A percentile compares a stretch with the other conserved stretches of the same genome.
phyloP scores from a whole-genome alignment of 768 basidiomycete species.

The Lepiota venenata region DNA sequence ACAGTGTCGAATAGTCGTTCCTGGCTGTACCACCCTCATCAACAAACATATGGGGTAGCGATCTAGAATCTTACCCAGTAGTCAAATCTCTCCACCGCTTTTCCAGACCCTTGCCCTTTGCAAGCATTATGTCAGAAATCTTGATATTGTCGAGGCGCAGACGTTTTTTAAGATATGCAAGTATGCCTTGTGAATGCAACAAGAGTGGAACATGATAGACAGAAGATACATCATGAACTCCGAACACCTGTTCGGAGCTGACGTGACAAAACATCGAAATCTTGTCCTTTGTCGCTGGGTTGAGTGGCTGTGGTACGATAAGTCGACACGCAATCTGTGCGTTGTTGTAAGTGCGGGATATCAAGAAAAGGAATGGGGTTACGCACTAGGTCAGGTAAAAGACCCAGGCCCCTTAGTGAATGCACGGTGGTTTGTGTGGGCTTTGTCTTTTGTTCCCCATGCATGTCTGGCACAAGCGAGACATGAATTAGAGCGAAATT shows the following conservation, averaged over 20 bases:
- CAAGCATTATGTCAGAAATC: conserved; percentile 52
- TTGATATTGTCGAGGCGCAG: conserved; percentile 65
- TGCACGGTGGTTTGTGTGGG: conserved; percentile 97
- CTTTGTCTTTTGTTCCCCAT: conserved; percentile 99
- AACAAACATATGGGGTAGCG: not conserved
- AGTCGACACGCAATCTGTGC: conserved; percentile 89
- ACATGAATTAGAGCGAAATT: conserved; percentile 98
- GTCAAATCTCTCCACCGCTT: conserved; percentile 83
- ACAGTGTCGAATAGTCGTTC: conserved; percentile 90
- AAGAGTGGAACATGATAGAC: conserved; percentile 97
- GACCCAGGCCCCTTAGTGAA: conserved; percentile 86
- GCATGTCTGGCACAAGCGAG: conserved; percentile 97
- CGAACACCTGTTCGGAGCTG: conserved; percentile 81
- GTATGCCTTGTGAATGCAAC: conserved; percentile 88
- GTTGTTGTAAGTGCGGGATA: not conserved
- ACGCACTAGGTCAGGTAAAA: conserved; percentile 88
- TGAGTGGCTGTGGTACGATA: conserved; percentile 75
- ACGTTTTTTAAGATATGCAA: conserved; percentile 77
- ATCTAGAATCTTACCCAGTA: conserved; percentile 51
- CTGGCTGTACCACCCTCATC: conserved; percentile 58
- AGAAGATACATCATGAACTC: conserved; percentile 93
- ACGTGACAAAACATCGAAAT: conserved; percentile 99
- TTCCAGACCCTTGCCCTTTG: conserved; percentile 63
- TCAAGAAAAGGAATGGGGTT: not conserved
- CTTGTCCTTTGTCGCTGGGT: conserved; percentile 85